These are phyloP conservation scores for Colletotrichum aenigma DNA, from an alignment of 2,329 filamentous ascomycete genomes.

Conservation along the genomic window DNA sequence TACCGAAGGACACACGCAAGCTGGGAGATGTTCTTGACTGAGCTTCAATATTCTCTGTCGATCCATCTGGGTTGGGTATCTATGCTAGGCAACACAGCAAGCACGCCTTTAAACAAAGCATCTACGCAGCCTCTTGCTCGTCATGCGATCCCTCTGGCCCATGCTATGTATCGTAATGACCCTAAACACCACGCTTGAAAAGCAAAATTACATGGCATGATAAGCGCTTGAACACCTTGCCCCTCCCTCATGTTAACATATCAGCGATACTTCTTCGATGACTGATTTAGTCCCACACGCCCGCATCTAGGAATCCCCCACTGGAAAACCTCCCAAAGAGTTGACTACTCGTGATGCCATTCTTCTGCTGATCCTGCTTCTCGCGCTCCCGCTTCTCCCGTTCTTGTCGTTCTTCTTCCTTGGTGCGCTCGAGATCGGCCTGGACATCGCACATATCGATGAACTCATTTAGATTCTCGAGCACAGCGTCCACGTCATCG, in stretches of 20 bases:
- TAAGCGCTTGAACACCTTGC: neutral
- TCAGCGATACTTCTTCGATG: neutral
- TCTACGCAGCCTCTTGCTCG: neutral
- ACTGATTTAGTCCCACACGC: neutral
- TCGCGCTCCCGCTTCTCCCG: neutral
- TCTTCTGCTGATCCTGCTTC: neutral
- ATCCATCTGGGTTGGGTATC: neutral
- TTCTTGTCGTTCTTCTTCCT: neutral
- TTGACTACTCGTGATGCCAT: neutral
- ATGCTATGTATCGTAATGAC: neutral
- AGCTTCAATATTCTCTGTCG: neutral
- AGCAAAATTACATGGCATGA: neutral
- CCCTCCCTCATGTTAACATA: neutral
- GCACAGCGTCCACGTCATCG: slow-evolving; percentile 50
- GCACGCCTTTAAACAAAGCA: neutral
- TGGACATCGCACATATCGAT: slow-evolving; percentile 42
- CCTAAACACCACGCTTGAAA: neutral
- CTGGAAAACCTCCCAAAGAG: neutral
- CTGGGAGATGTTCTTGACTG: neutral
- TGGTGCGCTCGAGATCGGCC: slow-evolving; percentile 23
- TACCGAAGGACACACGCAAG: neutral
- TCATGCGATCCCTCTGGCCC: neutral
- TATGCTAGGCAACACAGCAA: neutral
- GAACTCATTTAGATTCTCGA: slow-evolving; percentile 51
- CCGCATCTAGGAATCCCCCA: neutral